Evolutionary conservation across 805 yeast species (phyloP), one percentile per base, ranked within the genome.

Genomic region (Schizosaccharomyces octosporus): DNA sequence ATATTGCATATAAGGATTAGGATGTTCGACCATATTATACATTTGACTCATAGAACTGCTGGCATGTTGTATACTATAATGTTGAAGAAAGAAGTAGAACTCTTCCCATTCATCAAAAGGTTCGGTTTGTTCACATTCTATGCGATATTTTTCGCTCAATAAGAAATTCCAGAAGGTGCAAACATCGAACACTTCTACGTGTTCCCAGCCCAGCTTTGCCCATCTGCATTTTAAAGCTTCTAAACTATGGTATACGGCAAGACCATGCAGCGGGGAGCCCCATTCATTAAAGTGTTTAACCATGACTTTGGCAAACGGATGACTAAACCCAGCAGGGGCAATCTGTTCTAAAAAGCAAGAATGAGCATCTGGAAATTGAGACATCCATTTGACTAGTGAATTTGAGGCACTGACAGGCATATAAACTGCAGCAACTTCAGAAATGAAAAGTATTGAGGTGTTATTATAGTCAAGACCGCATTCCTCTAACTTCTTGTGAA

Each of bases 31-130:
- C 19, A 21, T 1, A 21, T 51, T 29, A n/a, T 29, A 29, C 36
- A 17, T 21, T 24, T 29, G 36, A 3, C 6, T n/a, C 36, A 51
- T 5, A 9, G 31, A 24, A 6, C 36, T 51, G 21, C 57, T 51
- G 57, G 57, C 57, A 21, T 24, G 36, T 17, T 51, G 57, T 2
- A 51, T 21, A 29, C 36, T 29, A n/a, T 85, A 86, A 68, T 85
- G 93, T 66, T 84, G 90, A 62, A 86, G 79, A 67, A 84, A 85
- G 15, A 83, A 67, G 36, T 81, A 76, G 64, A 85, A 85, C 69
- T 85, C 95, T 71, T 85, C 95, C 80, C 85, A 79, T 71, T 86
- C 95, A 69, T 86, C 95, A 70, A 85, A 86, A 2, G 79, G 78
- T 68, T 85, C 94, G 24, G 84, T 74, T 0, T 67, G 59, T 19